Evolutionary conservation across 495 filamentous ascomycete genomes (phyloP), one percentile per base, ranked within the genome.

Genomic region (Aspergillus wentii): DNA sequence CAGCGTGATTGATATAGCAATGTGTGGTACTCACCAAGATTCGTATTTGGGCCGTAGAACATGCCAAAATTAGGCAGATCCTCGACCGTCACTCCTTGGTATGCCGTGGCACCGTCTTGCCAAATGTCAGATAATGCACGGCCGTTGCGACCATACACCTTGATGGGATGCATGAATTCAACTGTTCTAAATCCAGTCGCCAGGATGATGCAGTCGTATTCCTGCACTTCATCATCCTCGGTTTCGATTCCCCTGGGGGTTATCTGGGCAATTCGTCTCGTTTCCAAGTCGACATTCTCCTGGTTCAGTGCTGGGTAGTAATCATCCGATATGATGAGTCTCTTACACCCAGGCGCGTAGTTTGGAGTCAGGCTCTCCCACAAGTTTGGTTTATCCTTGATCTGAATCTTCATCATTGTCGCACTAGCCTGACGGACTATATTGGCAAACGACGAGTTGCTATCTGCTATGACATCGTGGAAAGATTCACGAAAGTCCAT

Each of bases 31-130:
- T 55, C 17, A 55, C 64, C 67, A 13, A 81, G 61, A 28, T 76
- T 79, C 4, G 72, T 79, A 32, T 78, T 78, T 3, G 75, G 75
- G 2, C 72, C 72, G 46, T 76, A 76, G 14, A 78, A 59, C 64
- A 80, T 76, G 18, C 64, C 66, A 41, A 79, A 80, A 41, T 80
- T 79, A 3, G 74, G 74, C 26, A 79, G 47, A 14, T 61, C 59
- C 19, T 68, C 61, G 1, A 77, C 65, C 0, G 61, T 64, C 1
- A 69, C 61, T 7, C 76, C 75, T 10, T 66, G 54, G 21, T 66
- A 71, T 2, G 74, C 71, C 5, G 19, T 51, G 0, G 73, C 68
- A 2, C 68, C 71, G 10, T 54, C 44, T 22, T 52, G 54, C 75
- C 75, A 80, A 5, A 72, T 56, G n/a, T 75, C 64, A 4, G 52